Evolutionary conservation across 495 filamentous ascomycete genomes (phyloP), one percentile per base, ranked within the genome.

Genomic region (Rhypophila decipiens): DNA sequence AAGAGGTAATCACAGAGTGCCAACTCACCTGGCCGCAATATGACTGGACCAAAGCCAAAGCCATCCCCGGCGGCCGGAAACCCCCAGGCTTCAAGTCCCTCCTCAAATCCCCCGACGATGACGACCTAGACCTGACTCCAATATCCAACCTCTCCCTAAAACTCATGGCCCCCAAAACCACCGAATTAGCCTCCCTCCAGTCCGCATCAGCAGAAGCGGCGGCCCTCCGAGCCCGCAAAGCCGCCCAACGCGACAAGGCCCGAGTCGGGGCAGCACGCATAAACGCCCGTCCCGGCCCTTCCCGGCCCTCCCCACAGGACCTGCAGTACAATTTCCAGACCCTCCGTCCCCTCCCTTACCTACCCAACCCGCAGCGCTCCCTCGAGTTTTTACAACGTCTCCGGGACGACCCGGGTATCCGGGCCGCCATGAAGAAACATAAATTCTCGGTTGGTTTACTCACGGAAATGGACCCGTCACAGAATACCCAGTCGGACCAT

Each of bases 401-500:
- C 5, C 78, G 79, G 52, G 74, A 79, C 46, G 93, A 98, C 72
- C 81, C 88, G 0, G 93, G 93, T 33, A 93, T 98, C 68, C 79
- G 79, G 47, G 67, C 81, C 20, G 75, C 82, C 13, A 98, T 98
- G 93, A 66, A 74, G 9, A 79, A 79, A 46, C 89, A 96, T 70
- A 77, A 80, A 37, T 96, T 93, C 72, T 78, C 76, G 39, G 93
- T 98, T n/a, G 82, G 82, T 1, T 64, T 96, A 15, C 73, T 98
- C 2, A 95, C 89, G 4, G 93, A 98, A 66, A 97, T 98, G 91
- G 83, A 97, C 55, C 93, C 93, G 1, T 69, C 81, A 0, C 76
- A 82, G 47, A 84, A 96, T 61, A 96, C 91, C 2, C 55, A 71
- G 40, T 52, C 61, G 0, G 86, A 79, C 13, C 80, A 81, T 60